Evolutionary conservation across 2,329 filamentous ascomycete species (phyloP).

Genomic region (Fusarium pseudocircinatum): DNA sequence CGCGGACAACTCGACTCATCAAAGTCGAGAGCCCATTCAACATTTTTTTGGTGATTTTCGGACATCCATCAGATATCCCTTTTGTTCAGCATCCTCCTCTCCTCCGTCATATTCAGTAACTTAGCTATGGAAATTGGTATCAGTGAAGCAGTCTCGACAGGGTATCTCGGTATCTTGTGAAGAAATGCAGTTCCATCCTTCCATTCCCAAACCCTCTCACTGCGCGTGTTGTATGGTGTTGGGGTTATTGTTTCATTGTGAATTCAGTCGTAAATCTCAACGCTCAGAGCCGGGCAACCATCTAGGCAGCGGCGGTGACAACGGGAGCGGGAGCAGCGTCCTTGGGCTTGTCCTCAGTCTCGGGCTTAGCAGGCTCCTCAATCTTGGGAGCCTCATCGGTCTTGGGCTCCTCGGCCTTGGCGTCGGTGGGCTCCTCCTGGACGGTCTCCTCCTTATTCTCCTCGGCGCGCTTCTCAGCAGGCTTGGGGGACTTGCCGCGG

Average conservation of each 20-base stretch:
- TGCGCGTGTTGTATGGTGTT: constrained; percentile 45
- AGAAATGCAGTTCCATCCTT: constrained; percentile 64
- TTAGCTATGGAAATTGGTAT: constrained; percentile 52
- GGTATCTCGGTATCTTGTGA: constrained; percentile 63
- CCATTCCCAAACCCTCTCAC: constrained; percentile 58
- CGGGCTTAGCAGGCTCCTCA: constrained; percentile 60
- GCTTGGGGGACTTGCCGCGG: constrained; percentile 58
- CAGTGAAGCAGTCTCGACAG: constrained; percentile 61
- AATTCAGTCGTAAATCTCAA: constrained; percentile 39
- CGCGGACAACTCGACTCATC: constrained; percentile 31
- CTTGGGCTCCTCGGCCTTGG: constrained; percentile 54
- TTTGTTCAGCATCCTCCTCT: constrained; percentile 29
- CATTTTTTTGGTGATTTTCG: constrained; percentile 34
- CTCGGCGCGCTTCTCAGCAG: constrained; percentile 49
- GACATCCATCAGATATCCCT: constrained; percentile 27
- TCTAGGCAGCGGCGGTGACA: constrained; percentile 64
- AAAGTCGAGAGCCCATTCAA: constrained; percentile 28
- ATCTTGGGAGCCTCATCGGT: constrained; percentile 51
- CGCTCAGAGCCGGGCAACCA: constrained; percentile 39
- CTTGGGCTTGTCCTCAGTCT: constrained; percentile 55
- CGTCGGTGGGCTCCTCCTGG: constrained; percentile 52
- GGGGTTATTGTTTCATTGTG: constrained; percentile 40
- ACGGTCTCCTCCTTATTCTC: constrained; percentile 48
- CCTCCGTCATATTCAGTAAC: constrained; percentile 35
- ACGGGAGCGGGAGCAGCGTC: constrained; percentile 55